Evolutionary conservation across 2,329 filamentous ascomycete species (phyloP).

Genomic region (Aspergillus sp.): DNA sequence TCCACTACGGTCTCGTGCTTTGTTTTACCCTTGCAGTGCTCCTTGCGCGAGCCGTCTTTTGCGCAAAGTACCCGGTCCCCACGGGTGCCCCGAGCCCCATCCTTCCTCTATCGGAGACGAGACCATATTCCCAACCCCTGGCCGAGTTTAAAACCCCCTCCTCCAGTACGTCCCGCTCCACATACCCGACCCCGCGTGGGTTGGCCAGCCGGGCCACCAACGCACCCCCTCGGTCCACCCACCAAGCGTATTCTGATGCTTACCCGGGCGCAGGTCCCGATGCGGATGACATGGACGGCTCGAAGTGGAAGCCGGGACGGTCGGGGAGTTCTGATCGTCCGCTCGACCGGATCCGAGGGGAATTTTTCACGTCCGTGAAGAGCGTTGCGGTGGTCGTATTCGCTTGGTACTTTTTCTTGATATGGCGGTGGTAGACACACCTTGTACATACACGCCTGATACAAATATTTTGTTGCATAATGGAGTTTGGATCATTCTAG

Average conservation of each 20-base stretch:
- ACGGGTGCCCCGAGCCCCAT: conserved; percentile 15
- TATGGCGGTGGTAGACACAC: conserved; percentile 55
- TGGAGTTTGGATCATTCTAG: too few relatives aligned
- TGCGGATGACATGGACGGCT: conserved; percentile 15
- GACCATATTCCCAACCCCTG: conserved; percentile 16
- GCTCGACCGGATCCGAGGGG: conserved; percentile 48
- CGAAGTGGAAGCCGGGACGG: conserved; percentile 27
- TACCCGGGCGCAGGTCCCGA: conserved; percentile 25
- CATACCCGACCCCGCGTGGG: conserved; percentile 24
- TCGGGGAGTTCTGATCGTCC: conserved; percentile 13
- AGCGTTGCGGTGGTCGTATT: conserved; percentile 63
- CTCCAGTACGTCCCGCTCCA: conserved; percentile 33
- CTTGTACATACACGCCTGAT: conserved; percentile 1
- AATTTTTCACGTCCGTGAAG: conserved; percentile 62
- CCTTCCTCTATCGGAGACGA: conserved; percentile 30
- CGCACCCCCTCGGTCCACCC: conserved; percentile 16
- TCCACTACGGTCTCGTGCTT: conserved; percentile 69
- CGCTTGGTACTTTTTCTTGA: conserved; percentile 64
- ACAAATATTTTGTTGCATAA: too few relatives aligned
- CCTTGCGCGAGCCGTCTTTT: conserved; percentile 40
- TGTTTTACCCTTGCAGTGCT: conserved; percentile 51
- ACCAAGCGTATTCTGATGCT: conserved; percentile 17
- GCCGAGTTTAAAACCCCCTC: conserved; percentile 20
- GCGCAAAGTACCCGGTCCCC: conserved; percentile 23
- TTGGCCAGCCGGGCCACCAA: conserved; percentile 27